phyloP scores from a whole-genome alignment of 208 protist species.

The Angomonas desouzai region DNA sequence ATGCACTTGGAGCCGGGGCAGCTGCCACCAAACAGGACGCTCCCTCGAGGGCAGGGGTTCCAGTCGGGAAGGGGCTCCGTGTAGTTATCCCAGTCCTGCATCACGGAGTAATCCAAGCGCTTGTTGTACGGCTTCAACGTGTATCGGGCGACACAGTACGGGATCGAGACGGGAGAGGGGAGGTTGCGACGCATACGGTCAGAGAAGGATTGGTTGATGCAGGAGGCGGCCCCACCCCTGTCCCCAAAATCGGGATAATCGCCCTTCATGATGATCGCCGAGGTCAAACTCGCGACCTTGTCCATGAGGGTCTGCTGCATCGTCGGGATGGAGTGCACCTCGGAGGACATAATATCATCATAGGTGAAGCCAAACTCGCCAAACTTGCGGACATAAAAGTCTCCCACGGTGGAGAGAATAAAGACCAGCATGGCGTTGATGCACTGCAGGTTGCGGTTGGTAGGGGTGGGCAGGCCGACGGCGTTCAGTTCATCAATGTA shows the following conservation, averaged over 20 bases:
- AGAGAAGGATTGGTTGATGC: slow-evolving; percentile 1
- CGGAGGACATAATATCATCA: neutral
- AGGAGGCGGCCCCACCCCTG: neutral
- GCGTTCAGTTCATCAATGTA: neutral
- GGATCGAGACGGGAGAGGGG: neutral
- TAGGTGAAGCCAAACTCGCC: neutral
- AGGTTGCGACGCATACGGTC: neutral
- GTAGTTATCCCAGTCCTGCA: neutral
- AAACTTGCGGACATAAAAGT: neutral
- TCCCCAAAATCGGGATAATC: neutral
- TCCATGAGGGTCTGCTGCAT: neutral
- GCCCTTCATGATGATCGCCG: neutral
- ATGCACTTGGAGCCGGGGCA: neutral
- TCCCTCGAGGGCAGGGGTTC: neutral
- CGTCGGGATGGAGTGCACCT: neutral
- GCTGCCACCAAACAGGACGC: neutral
- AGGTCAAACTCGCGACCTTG: neutral
- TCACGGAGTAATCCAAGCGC: neutral
- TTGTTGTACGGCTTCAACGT: neutral
- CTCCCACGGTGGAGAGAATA: neutral
- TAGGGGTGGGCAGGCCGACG: neutral
- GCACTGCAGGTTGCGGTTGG: neutral
- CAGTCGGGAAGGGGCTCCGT: neutral
- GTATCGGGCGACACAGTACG: slow-evolving; percentile 3
- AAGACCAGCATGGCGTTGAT: neutral